Evolutionary conservation across 306 rosid species (phyloP), one percentile per base, ranked within the genome.

Genomic region (Mucuna pruriens): DNA sequence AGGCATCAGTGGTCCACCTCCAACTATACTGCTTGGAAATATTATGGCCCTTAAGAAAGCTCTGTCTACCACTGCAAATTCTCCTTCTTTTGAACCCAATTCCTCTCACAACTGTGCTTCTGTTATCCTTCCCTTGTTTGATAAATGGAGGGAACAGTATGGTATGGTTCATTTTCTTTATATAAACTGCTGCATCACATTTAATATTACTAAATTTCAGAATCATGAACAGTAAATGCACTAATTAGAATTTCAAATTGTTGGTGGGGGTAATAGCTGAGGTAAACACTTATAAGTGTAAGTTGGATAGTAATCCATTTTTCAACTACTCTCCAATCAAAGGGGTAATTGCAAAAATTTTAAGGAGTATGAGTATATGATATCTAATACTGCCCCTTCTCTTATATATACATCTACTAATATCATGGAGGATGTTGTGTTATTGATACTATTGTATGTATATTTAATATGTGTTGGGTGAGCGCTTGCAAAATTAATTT

Each of bases 1-100:
- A 87, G 87, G 92, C 9, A 83, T 89, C 65, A 80, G 5, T 3
- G 92, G 92, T 38, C 89, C 92, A 11, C 75, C 85, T 3, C 77
- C 86, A 15, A 49, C 81, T 79, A 23, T 89, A 13, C 74, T 89
- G 3, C 82, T 83, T 1, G 89, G 92, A 57, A 89, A 89, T 39
- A 80, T 83, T 5, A 12, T 4, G 42, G 90, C 87, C 48, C 77
- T 89, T 13, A 78, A 67, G 57, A 80, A 79, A 19, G 51, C 82
- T 15, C 82, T 76, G 12, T 25, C 57, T 2, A 5, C 48, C 17
- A 3, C 57, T 26, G 17, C 65, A 20, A 80, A 9, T n/a, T 15
- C 80, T 25, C 52, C 80, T 15, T 6, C 83, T 40, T 3, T 6
- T 12, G 68, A 68, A 63, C 11, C 55, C 38, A 48, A 19, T 20